Conservation (phyloP, 306 rosid genomes). For the Casuarina glauca region DNA sequence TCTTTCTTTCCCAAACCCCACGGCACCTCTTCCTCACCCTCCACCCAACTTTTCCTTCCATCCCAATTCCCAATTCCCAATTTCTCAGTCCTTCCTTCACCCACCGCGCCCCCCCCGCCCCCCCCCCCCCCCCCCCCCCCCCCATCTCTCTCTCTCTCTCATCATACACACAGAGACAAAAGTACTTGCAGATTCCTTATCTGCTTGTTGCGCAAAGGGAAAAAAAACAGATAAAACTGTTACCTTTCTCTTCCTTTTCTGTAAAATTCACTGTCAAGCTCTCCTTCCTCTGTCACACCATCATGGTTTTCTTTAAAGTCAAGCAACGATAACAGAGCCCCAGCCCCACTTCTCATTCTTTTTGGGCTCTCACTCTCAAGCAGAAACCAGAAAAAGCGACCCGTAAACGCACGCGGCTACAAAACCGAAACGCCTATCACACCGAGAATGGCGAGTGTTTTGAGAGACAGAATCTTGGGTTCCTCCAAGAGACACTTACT, state of each 20-base stretch:
- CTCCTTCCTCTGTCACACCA: slow-evolving; percentile 30
- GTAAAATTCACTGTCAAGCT: not conserved
- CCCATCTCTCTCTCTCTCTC: not conserved
- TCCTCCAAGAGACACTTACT: slow-evolving; percentile 43
- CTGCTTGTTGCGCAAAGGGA: not conserved
- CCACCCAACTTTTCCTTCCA: slow-evolving; percentile 11
- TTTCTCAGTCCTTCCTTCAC: too few relatives aligned
- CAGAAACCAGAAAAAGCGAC: slow-evolving; percentile 15
- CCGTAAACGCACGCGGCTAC: slow-evolving; percentile 12
- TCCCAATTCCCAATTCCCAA: not conserved
- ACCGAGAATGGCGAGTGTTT: slow-evolving; percentile 46
- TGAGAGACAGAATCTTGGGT: slow-evolving; percentile 48
- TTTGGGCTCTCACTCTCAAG: slow-evolving; percentile 30
- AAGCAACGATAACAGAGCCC: slow-evolving; percentile 51
- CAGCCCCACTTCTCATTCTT: slow-evolving; percentile 2
- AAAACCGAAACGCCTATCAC: slow-evolving; percentile 31
- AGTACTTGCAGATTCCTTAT: not conserved
- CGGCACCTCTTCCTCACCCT: not conserved
- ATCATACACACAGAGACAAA: not conserved
- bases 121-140: too few relatives aligned
- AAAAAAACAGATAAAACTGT: not conserved
- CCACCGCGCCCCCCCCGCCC: too few relatives aligned
- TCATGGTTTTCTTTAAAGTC: slow-evolving; percentile 46
- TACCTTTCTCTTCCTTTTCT: not conserved
- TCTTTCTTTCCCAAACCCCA: not conserved